These are phyloP conservation scores for Xerocomus potaroensis DNA, from an alignment of 768 basidiomycete genomes.

Conservation along the genomic window DNA sequence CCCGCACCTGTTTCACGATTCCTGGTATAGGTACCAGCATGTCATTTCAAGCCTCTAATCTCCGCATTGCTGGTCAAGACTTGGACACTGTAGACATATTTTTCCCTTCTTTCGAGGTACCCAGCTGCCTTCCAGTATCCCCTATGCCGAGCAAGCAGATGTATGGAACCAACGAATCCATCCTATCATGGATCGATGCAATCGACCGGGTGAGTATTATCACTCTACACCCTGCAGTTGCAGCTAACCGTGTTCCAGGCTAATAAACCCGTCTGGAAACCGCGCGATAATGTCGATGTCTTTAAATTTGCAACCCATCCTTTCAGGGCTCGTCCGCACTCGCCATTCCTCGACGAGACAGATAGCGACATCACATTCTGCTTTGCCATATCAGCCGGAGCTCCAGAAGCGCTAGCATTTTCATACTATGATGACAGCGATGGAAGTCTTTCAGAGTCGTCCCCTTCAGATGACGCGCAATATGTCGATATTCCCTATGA, in stretches of 20 bases:
- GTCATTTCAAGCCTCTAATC: slow-evolving; percentile 15
- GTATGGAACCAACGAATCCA: slow-evolving; percentile 22
- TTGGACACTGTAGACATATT: slow-evolving; percentile 9
- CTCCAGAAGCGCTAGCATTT: slow-evolving; percentile 11
- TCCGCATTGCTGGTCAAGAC: slow-evolving; percentile 29
- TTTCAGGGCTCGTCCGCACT: slow-evolving; percentile 13
- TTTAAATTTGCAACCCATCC: slow-evolving; percentile 19
- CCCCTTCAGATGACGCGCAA: slow-evolving; percentile 31
- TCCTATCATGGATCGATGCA: slow-evolving; percentile 26
- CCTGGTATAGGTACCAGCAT: slow-evolving; percentile 14
- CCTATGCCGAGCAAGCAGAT: slow-evolving; percentile 13
- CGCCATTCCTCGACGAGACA: slow-evolving; percentile 22
- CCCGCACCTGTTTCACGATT: slow-evolving; percentile 9
- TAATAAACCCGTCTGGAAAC: slow-evolving; percentile 6
- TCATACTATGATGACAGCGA: slow-evolving; percentile 20
- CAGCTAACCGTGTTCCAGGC: slow-evolving; percentile 11
- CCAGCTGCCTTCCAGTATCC: slow-evolving; percentile 2
- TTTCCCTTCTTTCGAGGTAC: slow-evolving; percentile 10
- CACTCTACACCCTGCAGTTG: not conserved
- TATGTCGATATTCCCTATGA: slow-evolving; percentile 37
- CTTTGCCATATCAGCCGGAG: slow-evolving; percentile 18
- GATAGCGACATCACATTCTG: slow-evolving; percentile 16
- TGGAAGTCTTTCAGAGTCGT: slow-evolving; percentile 16
- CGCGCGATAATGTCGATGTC: not conserved
- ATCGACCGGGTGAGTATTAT: slow-evolving; percentile 21